These are phyloP conservation scores for Lactuca saligna DNA, from an alignment of 129 eudicot species.

Conservation along the genomic window DNA sequence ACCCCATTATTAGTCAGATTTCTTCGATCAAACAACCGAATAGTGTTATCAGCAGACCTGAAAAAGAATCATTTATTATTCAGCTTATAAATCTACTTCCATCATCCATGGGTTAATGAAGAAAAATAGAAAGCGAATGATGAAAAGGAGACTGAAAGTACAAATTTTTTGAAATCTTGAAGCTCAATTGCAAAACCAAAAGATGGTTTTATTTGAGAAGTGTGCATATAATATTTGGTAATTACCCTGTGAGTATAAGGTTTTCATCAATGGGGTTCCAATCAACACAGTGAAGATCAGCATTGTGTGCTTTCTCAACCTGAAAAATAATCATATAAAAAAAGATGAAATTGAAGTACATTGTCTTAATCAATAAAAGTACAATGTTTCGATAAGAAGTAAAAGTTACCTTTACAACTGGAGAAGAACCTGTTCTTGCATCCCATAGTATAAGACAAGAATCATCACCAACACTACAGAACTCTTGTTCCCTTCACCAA, in stretches of 20 bases:
- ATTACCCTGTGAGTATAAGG: slow-evolving; percentile 82
- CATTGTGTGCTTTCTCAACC: slow-evolving; percentile 96
- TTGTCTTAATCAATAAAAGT: not conserved
- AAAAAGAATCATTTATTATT: slow-evolving; percentile 12
- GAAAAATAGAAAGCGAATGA: not conserved
- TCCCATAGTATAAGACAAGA: slow-evolving; percentile 96
- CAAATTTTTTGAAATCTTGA: slow-evolving; percentile 9
- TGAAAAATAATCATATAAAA: slow-evolving; percentile 27
- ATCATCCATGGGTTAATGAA: slow-evolving; percentile 4
- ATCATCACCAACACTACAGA: slow-evolving; percentile 96
- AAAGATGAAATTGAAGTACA: not conserved
- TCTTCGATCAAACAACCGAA: slow-evolving; percentile 86
- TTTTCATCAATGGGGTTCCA: slow-evolving; percentile 86
- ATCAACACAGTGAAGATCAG: slow-evolving; percentile 97
- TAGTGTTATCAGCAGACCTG: slow-evolving; percentile 89
- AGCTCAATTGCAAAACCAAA: not conserved
- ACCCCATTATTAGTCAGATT: slow-evolving; percentile 69
- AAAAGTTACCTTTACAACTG: slow-evolving; percentile 62
- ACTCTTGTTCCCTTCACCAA: slow-evolving; percentile 72
- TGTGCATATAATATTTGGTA: not conserved
- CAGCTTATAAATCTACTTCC: not conserved
- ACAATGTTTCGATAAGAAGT: not conserved
- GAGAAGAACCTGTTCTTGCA: slow-evolving; percentile 73
- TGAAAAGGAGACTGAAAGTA: not conserved
- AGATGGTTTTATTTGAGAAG: not conserved